Conservation (phyloP, 2,329 filamentous ascomycete genomes). For the Hypomyces rosellus region DNA sequence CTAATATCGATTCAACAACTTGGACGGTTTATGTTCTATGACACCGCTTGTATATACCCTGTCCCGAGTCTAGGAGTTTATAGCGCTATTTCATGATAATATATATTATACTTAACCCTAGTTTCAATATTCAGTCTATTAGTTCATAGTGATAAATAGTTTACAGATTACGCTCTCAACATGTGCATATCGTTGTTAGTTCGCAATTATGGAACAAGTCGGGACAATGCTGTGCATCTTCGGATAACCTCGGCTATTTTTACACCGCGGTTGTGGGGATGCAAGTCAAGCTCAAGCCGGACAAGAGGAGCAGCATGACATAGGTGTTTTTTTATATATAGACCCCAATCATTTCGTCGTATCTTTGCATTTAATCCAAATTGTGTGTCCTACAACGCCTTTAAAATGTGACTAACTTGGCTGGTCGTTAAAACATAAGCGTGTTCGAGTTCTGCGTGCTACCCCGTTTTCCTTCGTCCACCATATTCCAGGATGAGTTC, state of each 20-base stretch:
- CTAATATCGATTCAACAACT: too few species aligned
- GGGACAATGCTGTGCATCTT: too few species aligned
- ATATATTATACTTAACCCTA: too few species aligned
- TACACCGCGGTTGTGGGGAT: slow-evolving; percentile 11
- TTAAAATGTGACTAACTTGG: slow-evolving; percentile 3
- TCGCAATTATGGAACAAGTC: too few species aligned
- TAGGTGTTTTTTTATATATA: not conserved
- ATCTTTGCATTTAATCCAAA: slow-evolving; percentile 8
- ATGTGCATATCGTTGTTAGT: too few species aligned
- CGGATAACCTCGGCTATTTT: slow-evolving; percentile 14
- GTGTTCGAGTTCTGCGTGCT: not conserved
- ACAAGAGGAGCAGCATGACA: slow-evolving; percentile 5
- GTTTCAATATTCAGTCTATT: too few species aligned
- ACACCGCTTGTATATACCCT: too few species aligned
- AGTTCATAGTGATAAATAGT: too few species aligned
- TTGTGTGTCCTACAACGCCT: slow-evolving; percentile 8
- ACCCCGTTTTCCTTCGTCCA: not conserved
- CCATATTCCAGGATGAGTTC: not conserved
- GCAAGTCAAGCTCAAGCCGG: not conserved
- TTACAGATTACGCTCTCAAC: too few species aligned
- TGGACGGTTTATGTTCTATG: too few species aligned
- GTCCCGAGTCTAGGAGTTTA: too few species aligned
- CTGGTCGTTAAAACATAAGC: slow-evolving; percentile 5
- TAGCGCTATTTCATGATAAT: too few species aligned
- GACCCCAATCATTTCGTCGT: slow-evolving; percentile 9